Base-by-base conservation (phyloP, 2,329 filamentous ascomycete species). In the Epichloe aotearoae region DNA sequence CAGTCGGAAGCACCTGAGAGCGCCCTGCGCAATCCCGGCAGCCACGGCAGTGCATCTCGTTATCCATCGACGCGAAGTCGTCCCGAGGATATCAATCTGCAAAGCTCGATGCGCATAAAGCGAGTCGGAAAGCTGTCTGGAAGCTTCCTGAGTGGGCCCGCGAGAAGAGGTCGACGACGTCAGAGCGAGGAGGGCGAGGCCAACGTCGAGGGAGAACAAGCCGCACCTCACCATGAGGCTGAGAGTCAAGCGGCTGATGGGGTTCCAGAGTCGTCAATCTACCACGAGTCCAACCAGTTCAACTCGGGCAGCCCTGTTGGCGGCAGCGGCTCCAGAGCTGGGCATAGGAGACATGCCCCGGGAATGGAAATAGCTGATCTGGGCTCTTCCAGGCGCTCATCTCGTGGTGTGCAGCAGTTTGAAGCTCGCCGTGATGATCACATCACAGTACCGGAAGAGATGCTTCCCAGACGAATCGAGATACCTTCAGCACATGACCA, bases 91-190 rank as follows among this genome's bases (percentile, higher is more conserved):
- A 82, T 85, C 36, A 82, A 79, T 14, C 69, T 80, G 2, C 85
- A 87, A 53, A 83, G 83, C 58, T 88, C 87, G 0, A 79, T 89
- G 73, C 79, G 88, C 5, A 73, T 90, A 52, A 91, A 90, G 67
- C 75, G 86, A 54, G 79, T 88, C 14, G 84, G 83, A 15, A 86
- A 87, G 65, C 73, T 84, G 7, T 79, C 84, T 2, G 88, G 87
- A 1, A 84, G 80, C 53, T 90, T 91, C 57, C 71, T 93, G 20
- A 88, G 86, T 57, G 87, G 86, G 1, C 88, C 88, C 30, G 86
- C 88, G 19, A 79, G 88, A 50, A 76, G 88, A 57, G 88, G 86
- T 26, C 77, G 85, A 54, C 75, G 82, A 56, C 72, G 80, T 52
- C 76, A 76, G 59, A 86, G 82, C 58, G 82, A 85, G 55, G 83